Base-by-base conservation (phyloP, 2,329 filamentous ascomycete species). In the Xylariaceae sp. region DNA sequence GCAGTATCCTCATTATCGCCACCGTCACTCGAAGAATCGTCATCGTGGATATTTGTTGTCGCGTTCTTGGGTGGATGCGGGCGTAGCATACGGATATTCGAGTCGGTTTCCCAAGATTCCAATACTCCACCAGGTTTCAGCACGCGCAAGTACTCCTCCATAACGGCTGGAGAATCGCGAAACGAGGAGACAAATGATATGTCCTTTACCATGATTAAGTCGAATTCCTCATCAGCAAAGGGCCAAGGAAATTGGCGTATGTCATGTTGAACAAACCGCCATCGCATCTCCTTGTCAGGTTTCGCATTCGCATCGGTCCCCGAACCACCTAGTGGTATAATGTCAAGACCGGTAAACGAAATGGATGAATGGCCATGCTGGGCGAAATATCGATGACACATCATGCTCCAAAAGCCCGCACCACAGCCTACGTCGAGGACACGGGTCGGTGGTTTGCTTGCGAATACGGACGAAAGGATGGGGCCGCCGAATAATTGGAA, bases 41-140 rank as follows among this genome's bases (percentile, higher is more conserved):
- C 67, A 24, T 65, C 67, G 21, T 65, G 61, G 29, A 61, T 56
- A 44, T 45, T 46, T 21, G 66, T 62, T 7, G 60, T 59, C 12
- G 65, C 60, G 5, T 56, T 56, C 36, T 68, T 67, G 2, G 81
- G 86, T 2, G 90, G 86, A 70, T 95, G 91, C 2, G 91, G 91
- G 47, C 91, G 81, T 24, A 98, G 80, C 73, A 92, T 93, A 65
- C 93, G 89, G 62, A 96, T 86, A 11, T 88, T 84, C 70, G 92
- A 87, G 74, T 97, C 93, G 4, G 89, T 89, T 63, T 96, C 93
- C 93, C 93, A 97, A 14, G 96, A 81, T 71, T 97, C 94, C 23
- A 97, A 69, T 2, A 86, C 85, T 4, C 94, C 94, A 14, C 91
- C 92, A 0, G 90, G 87, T 63, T 83, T 87, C 31, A 96, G 78